Percentiles rank a stretch among this genome's conserved stretches.
phyloP scores from a whole-genome alignment of 768 basidiomycete species.

The Boletus pseudo-olivaceus region DNA sequence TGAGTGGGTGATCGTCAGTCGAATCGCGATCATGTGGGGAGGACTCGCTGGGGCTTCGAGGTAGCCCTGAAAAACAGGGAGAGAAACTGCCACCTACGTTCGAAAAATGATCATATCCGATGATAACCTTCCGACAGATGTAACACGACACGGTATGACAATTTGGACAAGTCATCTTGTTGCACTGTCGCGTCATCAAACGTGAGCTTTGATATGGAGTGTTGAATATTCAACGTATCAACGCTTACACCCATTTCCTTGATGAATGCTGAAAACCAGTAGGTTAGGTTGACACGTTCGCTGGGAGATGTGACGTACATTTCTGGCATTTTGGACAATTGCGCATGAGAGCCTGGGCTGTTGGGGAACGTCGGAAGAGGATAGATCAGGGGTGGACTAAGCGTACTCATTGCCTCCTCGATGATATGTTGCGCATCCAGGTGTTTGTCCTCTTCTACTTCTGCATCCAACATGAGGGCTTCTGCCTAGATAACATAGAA shows the following conservation, averaged over 20 bases:
- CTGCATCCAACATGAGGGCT: constrained; percentile 34
- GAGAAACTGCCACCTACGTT: constrained; percentile 35
- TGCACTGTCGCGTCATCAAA: constrained; percentile 54
- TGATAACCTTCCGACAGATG: constrained; percentile 70
- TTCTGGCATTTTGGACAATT: constrained; percentile 86
- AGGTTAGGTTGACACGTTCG: not conserved
- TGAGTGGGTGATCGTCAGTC: constrained; percentile 3
- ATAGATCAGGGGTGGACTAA: constrained; percentile 15
- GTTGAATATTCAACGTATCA: not conserved
- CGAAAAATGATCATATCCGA: constrained; percentile 75
- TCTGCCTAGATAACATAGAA: not conserved
- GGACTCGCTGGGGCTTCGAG: not conserved
- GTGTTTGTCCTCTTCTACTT: constrained; percentile 70
- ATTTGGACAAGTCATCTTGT: constrained; percentile 83
- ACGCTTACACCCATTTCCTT: constrained; percentile 70
- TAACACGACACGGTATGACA: constrained; percentile 81
- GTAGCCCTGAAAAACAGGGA: not conserved
- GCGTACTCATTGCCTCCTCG: constrained; percentile 89
- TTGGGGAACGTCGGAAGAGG: constrained; percentile 1
- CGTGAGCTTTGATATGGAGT: not conserved
- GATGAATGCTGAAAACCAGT: constrained; percentile 57
- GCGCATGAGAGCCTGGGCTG: constrained; percentile 79
- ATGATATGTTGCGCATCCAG: constrained; percentile 73
- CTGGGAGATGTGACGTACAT: constrained; percentile 40
- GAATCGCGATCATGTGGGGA: not conserved